A percentile compares a stretch with the other conserved stretches of the same genome.
These are phyloP conservation scores for Leccinum olivaceopallidum DNA, from an alignment of 768 basidiomycete genomes.

Conservation along the genomic window DNA sequence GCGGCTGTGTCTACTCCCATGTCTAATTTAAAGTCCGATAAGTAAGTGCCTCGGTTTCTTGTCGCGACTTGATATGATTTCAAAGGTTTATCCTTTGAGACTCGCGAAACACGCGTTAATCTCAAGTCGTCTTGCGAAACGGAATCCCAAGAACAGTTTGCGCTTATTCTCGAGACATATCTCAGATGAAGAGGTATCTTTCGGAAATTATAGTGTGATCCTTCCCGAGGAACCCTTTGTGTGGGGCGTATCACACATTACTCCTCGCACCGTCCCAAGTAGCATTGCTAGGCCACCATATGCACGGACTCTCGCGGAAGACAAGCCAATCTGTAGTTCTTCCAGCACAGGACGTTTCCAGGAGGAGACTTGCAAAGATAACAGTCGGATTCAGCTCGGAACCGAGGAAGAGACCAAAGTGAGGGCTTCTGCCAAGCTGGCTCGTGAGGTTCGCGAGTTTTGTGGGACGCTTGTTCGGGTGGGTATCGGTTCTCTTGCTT, in stretches of 20 bases:
- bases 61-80: too few relatives aligned
- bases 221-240: conserved; percentile 65
- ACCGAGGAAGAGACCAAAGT: conserved; percentile 52
- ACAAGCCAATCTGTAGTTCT: background rate
- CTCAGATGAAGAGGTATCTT: conserved; percentile 29
- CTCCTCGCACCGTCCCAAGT: conserved; percentile 54
- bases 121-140: background rate
- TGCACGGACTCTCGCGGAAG: conserved; percentile 15
- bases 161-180: conserved; percentile 9
- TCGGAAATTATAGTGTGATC: conserved; percentile 60
- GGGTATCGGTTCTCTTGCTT: background rate
- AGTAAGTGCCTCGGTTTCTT: too few relatives aligned
- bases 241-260: conserved; percentile 63
- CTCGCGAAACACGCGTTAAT: background rate
- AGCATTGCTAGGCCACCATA: conserved; percentile 61
- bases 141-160: too few relatives aligned
- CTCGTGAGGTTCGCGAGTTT: conserved; percentile 55
- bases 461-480: conserved; percentile 57
- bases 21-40: too few relatives aligned
- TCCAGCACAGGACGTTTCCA: background rate
- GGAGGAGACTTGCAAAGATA: conserved; percentile 18
- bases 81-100: too few relatives aligned
- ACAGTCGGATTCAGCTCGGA: conserved; percentile 49
- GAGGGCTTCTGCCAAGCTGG: conserved; percentile 55
- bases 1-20: too few relatives aligned